Evolutionary conservation across 1,139 yeast genomes (phyloP), one percentile per base, ranked within the genome.

Genomic region (Candida albicans): DNA sequence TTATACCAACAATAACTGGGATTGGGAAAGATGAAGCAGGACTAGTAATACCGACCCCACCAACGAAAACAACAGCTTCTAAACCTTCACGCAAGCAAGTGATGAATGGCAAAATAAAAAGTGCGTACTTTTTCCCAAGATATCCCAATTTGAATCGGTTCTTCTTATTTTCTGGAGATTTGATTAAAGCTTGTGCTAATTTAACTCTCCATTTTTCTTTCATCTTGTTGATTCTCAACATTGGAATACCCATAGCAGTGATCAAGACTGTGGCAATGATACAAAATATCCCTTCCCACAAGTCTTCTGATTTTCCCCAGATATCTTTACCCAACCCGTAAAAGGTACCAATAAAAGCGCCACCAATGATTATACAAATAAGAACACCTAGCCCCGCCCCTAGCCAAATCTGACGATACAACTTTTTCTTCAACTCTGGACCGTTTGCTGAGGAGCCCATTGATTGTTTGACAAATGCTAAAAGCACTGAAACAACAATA

Each of bases 181-280:
- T 75, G 42, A 81, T 64, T 48, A 85, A 74, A 33, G 95, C 87
- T 51, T 77, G 79, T 13, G 96, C 95, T 57, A 91, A 77, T 69
- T 91, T 91, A 52, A 88, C 75, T 71, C 96, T 83, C 89, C 96
- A 91, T 67, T 90, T 91, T 56, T 83, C 93, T 65, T 87, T 84
- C 82, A 91, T 78, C 70, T 90, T 91, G 65, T 91, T 89, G 61
- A 91, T 77, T 62, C 96, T 79, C 57, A 91, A 77, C 85, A 91
- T 87, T 58, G 96, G 95, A 54, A 91, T 70, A 42, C 98, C 97
- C 97, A 91, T 90, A 39, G 82, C 57, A 2, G 96, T 82, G 50
- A 91, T 91, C 62, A 91, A 79, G 22, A 87, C 72, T 0, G 95
- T 79, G 1, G 98, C 97, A 55, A 91, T 76, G 29, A 90, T 69